These are phyloP conservation scores for Penicillium angulare DNA, from an alignment of 495 filamentous ascomycete genomes.

Conservation along the genomic window DNA sequence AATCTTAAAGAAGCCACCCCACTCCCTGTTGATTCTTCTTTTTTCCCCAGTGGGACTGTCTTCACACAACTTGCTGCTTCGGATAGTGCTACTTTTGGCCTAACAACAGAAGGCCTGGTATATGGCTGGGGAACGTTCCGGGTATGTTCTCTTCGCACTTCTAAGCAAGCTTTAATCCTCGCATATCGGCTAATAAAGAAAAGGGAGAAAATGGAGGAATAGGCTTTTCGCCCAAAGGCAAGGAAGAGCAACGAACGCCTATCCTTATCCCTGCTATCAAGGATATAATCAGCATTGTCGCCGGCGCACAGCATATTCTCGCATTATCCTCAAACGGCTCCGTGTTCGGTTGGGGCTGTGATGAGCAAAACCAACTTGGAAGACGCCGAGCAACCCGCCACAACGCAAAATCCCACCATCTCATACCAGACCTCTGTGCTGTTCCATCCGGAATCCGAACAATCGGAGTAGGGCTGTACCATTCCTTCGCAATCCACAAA, in stretches of 20 bases:
- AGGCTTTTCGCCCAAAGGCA: background rate
- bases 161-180: background rate
- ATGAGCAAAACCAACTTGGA: conserved; percentile 5
- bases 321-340: background rate
- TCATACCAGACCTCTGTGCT: background rate
- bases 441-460: background rate
- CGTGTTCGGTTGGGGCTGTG: conserved; percentile 5
- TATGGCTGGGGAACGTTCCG: conserved; percentile 60
- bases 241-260: conserved; percentile 1
- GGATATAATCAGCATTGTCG: background rate
- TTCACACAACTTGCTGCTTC: conserved; percentile 59
- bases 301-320: conserved; percentile 1
- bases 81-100: conserved; percentile 59
- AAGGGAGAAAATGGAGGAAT: background rate
- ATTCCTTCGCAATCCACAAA: conserved; percentile 1
- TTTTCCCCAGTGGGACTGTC: conserved; percentile 4
- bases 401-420: background rate
- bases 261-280: background rate
- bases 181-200: background rate
- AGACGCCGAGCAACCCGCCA: background rate
- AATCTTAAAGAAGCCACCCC: conserved; percentile 4
- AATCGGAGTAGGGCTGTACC: conserved; percentile 1
- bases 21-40: background rate
- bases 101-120: conserved; percentile 62
- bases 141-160: background rate